phyloP scores from a whole-genome alignment of 176 grass and related monocot species.

The Cymbopogon citratus region DNA sequence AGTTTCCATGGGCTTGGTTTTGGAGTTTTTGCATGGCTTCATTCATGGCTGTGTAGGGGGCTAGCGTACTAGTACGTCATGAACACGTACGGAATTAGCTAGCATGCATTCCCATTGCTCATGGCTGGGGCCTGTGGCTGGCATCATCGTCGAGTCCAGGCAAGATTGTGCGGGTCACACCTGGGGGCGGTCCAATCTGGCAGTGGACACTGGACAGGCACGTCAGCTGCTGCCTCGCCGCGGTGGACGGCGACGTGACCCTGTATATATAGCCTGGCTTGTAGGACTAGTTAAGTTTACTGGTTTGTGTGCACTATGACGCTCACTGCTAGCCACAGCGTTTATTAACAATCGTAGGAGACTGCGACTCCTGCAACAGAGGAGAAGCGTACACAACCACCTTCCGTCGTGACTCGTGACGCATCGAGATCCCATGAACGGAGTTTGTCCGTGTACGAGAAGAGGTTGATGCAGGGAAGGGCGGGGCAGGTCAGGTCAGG shows the following conservation, averaged over 20 bases:
- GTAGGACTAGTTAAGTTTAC: not conserved
- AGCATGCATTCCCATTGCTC: not conserved
- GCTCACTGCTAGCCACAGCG: not conserved
- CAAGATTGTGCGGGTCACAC: not conserved
- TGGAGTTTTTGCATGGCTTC: constrained; percentile 21
- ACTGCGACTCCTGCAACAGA: not conserved
- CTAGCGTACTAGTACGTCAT: not conserved
- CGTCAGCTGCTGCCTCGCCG: not conserved
- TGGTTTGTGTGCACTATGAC: not conserved
- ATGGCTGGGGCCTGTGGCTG: not conserved
- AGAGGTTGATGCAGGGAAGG: not conserved
- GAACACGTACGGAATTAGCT: not conserved
- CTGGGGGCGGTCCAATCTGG: constrained; percentile 9
- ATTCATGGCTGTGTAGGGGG: not conserved
- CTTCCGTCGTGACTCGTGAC: not conserved
- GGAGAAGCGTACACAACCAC: not conserved
- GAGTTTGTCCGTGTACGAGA: not conserved
- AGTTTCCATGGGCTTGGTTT: too few relatives aligned
- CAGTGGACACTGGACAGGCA: not conserved
- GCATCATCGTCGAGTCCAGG: not conserved
- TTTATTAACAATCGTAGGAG: not conserved
- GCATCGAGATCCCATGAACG: not conserved
- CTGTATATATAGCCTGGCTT: too few relatives aligned
- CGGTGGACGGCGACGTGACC: not conserved
- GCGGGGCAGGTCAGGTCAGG: not conserved